These are phyloP conservation scores for Pseudogymnoascus sp. DNA, from an alignment of 2,329 filamentous ascomycete species.

Conservation along the genomic window DNA sequence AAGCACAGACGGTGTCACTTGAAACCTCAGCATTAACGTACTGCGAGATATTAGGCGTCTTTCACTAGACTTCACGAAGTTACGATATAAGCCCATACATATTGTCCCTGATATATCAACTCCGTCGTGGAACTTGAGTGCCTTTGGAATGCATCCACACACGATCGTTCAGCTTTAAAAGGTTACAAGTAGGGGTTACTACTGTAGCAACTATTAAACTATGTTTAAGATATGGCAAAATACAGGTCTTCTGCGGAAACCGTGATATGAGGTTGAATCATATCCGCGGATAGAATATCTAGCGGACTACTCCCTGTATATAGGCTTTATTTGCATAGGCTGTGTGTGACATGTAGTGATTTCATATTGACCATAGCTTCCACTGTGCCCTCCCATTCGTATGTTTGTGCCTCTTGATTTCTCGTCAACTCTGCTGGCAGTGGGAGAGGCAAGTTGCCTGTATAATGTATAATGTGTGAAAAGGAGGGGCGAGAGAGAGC, in stretches of 20 bases:
- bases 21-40: neutral
- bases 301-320: neutral
- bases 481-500: neutral
- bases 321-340: neutral
- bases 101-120: neutral
- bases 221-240: neutral
- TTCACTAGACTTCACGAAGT: constrained; percentile 3
- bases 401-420: neutral
- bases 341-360: neutral
- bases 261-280: neutral
- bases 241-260: neutral
- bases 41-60: constrained; percentile 1
- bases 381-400: neutral
- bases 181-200: too few relatives aligned
- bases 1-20: neutral
- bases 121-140: neutral
- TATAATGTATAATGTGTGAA: too few relatives aligned
- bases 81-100: neutral
- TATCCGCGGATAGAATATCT: neutral
- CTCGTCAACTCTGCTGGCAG: neutral
- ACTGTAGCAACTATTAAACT: neutral
- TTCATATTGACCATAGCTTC: neutral
- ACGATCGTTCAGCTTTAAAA: neutral
- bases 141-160: neutral
- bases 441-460: neutral